Percentiles rank a stretch among this genome's conserved stretches.
Conservation (phyloP, 2,329 filamentous ascomycete species). For the Samsoniella hepiali region DNA sequence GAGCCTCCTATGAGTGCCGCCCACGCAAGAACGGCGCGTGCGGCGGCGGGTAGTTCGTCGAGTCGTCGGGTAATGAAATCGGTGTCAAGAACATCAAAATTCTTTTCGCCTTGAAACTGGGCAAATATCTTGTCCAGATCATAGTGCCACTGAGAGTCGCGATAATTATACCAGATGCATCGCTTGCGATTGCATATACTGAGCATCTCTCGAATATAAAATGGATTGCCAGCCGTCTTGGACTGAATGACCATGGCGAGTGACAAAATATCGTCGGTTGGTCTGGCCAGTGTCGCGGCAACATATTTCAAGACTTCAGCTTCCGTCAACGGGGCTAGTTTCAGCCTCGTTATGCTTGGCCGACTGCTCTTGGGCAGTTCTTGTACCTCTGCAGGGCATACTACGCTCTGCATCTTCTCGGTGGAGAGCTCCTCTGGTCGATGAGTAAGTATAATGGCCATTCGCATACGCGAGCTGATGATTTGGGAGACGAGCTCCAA, state of each 20-base stretch:
- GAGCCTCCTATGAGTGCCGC: conserved; percentile 75
- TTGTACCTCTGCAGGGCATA: conserved; percentile 50
- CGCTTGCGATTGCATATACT: conserved; percentile 81
- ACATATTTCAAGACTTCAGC: conserved; percentile 81
- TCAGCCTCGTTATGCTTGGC: conserved; percentile 64
- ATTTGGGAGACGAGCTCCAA: conserved; percentile 80
- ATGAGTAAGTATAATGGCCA: conserved; percentile 78
- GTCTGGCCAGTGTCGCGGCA: conserved; percentile 72
- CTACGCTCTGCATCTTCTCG: conserved; percentile 52
- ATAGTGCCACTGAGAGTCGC: conserved; percentile 76
- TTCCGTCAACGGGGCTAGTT: conserved; percentile 71
- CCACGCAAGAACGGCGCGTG: conserved; percentile 82
- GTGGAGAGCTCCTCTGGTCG: conserved; percentile 62
- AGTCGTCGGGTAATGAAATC: conserved; percentile 79
- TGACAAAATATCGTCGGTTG: conserved; percentile 68
- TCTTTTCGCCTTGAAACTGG: conserved; percentile 74
- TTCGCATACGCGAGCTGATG: conserved; percentile 71
- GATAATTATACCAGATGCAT: conserved; percentile 90
- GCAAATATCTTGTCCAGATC: conserved; percentile 83
- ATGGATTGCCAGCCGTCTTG: conserved; percentile 84
- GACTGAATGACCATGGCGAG: conserved; percentile 83
- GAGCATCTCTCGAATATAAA: conserved; percentile 88
- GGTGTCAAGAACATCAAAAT: conserved; percentile 75
- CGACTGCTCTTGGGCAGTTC: conserved; percentile 45
- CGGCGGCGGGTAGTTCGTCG: conserved; percentile 67